phyloP scores from a whole-genome alignment of 1,284 basidiomycete genomes.

The Rhodotorula sp. region DNA sequence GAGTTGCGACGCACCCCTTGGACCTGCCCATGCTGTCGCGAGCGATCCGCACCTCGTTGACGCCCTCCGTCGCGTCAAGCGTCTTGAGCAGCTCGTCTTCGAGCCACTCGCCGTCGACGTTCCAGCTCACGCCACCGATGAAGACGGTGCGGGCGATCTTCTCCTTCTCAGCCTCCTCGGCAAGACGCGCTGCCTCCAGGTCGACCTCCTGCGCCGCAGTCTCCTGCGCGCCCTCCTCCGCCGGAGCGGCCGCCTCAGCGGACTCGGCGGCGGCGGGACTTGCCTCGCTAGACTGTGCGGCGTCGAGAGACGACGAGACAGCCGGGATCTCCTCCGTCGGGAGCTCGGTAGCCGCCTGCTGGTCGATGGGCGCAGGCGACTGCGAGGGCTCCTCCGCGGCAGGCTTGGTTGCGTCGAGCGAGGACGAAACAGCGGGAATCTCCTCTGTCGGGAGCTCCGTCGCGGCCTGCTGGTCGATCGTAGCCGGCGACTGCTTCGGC shows the following conservation, averaged over 20 bases:
- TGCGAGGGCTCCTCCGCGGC: neutral
- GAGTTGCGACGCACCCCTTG: conserved; percentile 59
- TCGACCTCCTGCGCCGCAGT: neutral
- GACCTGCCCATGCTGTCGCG: conserved; percentile 84
- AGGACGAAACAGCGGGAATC: conserved; percentile 16
- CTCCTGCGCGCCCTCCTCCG: neutral
- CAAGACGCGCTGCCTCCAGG: neutral
- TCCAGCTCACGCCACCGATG: conserved; percentile 93
- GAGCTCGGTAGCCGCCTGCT: neutral
- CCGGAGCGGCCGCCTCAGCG: no score
- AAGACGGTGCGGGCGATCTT: conserved; percentile 64
- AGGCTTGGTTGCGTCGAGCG: conserved; percentile 10
- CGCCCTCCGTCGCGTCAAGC: conserved; percentile 59
- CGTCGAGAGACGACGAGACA: neutral
- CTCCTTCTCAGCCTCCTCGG: conserved; percentile 1
- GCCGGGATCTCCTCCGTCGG: neutral
- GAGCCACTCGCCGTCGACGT: conserved; percentile 95
- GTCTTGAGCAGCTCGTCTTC: conserved; percentile 70
- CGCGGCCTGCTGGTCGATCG: conserved; percentile 6
- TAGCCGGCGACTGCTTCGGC: conserved; percentile 6
- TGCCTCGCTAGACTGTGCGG: no score
- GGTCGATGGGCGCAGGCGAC: neutral
- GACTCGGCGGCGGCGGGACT: neutral
- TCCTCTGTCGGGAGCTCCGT: conserved; percentile 17
- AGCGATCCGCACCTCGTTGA: conserved; percentile 81